Conservation (phyloP, 768 basidiomycete species). For the Sarcomyxa edulis region DNA sequence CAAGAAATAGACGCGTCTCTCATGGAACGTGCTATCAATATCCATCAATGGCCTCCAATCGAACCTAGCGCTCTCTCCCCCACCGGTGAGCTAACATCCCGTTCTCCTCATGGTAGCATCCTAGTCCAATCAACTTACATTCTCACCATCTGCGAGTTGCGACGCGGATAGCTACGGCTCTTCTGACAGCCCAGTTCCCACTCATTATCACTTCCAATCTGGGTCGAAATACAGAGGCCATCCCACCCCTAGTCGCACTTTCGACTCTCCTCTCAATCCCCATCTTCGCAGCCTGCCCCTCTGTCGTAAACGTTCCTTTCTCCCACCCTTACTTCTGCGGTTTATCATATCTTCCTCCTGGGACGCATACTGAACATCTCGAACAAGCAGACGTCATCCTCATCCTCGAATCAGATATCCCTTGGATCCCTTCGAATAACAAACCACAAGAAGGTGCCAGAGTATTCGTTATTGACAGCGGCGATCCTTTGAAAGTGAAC, state of each 20-base stretch:
- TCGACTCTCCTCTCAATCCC: slow-evolving; percentile 51
- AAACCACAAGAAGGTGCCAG: slow-evolving; percentile 36
- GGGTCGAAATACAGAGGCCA: slow-evolving; percentile 47
- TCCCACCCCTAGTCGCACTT: slow-evolving; percentile 39
- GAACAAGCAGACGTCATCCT: slow-evolving; percentile 56
- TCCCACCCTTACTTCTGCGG: slow-evolving; percentile 53
- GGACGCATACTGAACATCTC: slow-evolving; percentile 41
- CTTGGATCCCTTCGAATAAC: slow-evolving; percentile 54
- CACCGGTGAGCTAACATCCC: slow-evolving; percentile 16
- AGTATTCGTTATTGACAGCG: slow-evolving; percentile 58
- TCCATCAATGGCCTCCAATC: slow-evolving; percentile 47
- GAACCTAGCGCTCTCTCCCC: slow-evolving; percentile 43
- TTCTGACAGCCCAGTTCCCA: slow-evolving; percentile 45
- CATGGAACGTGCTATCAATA: slow-evolving; percentile 22
- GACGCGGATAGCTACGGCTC: slow-evolving; percentile 38
- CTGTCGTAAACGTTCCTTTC: slow-evolving; percentile 47
- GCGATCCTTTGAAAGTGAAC: slow-evolving; percentile 52
- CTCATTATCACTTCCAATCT: slow-evolving; percentile 63
- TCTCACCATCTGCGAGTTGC: slow-evolving; percentile 21
- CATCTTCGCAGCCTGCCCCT: slow-evolving; percentile 45
- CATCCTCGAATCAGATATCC: slow-evolving; percentile 59
- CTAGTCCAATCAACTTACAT: slow-evolving; percentile 2
- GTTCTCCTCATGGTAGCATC: too few species aligned
- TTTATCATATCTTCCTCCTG: slow-evolving; percentile 40
- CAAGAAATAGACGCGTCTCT: slow-evolving; percentile 43